A percentile compares a stretch with the other conserved stretches of the same genome.
Evolutionary conservation across 352 stramenopile species (phyloP).

Genomic region (Blastocystis sp.): DNA sequence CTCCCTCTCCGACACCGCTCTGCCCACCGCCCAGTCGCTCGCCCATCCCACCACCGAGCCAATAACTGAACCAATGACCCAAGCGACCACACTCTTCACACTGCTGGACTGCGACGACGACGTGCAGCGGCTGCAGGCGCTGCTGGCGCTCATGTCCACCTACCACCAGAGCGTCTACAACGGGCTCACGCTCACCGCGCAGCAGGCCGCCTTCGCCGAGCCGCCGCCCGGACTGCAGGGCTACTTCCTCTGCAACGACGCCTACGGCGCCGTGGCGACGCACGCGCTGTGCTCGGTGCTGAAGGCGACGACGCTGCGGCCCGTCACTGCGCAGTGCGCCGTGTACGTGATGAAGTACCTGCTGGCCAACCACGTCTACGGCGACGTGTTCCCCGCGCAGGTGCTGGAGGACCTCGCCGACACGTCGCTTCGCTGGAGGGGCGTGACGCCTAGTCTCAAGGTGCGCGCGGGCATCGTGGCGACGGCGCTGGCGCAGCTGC

Average conservation of each 20-base stretch:
- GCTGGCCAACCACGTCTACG: slow-evolving; percentile 20
- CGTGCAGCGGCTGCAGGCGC: neutral
- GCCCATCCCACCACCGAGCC: no score
- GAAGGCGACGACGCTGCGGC: neutral
- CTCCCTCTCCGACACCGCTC: neutral
- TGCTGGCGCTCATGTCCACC: neutral
- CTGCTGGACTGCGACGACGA: neutral
- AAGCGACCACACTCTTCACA: neutral
- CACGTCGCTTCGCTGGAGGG: neutral
- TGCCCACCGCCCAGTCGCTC: no score
- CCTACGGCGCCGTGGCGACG: neutral
- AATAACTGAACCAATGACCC: no score
- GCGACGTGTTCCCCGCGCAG: neutral
- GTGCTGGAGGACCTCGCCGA: neutral
- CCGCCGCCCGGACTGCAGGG: neutral
- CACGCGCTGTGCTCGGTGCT: neutral
- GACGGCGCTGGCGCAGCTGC: neutral
- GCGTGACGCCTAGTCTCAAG: neutral
- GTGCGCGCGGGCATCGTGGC: neutral
- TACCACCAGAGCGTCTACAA: slow-evolving; percentile 35
- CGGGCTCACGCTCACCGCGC: neutral
- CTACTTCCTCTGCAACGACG: slow-evolving; percentile 30
- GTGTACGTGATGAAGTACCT: slow-evolving; percentile 26
- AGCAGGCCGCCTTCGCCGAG: neutral
- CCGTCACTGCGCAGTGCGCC: slow-evolving; percentile 6